Base-by-base conservation (phyloP, 495 filamentous ascomycete species). In the Lasiosphaeria hispida region DNA sequence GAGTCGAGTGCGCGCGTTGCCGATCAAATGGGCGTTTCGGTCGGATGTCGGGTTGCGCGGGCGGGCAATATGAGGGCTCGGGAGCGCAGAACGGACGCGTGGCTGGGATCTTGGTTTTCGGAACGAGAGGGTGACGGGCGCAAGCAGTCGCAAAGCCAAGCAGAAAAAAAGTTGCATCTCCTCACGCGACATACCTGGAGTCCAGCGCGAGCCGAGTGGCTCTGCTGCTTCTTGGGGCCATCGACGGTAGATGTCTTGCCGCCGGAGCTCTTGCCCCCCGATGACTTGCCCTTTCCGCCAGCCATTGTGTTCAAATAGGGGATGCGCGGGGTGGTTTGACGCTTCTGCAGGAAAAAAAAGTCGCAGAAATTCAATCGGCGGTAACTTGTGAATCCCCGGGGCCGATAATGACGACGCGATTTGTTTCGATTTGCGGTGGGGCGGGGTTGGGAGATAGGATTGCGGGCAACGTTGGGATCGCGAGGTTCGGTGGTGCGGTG, bases 151-250 rank as follows among this genome's bases (percentile, higher is more conserved):
- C 40, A 38, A 19, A 54, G 14, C 44, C 34, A 40, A 17, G 47
- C n/a, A 45, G 30, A 61, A 43, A 60, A 40, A 23, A 59, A 18
- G 43, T 58, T 61, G 60, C 58, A 69, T 62, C 50, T 60, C 23
- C 17, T 14, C 37, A 55, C 49, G 35, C 11, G 68, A 85, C 94
- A 83, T 80, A 98, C 94, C 88, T 98, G 94, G 69, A 98, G 83
- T 75, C 94, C 94, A 75, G 94, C 94, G 77, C 97, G 96, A 67
- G 91, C 91, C 65, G 93, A 97, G 80, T 98, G 94, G 68, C 92
- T 96, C 79, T 97, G 93, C 75, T 97, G 92, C 67, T 90, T 88
- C 81, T 97, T 96, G 73, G 83, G 73, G 72, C 80, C 77, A 49
- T 85, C 85, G 35, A 61, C 59, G 49, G 85, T 88, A 68, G 90